Evolutionary conservation across 2,329 filamentous ascomycete species (phyloP), one percentile per base, ranked within the genome.

Genomic region (Colletotrichum theobromicola): DNA sequence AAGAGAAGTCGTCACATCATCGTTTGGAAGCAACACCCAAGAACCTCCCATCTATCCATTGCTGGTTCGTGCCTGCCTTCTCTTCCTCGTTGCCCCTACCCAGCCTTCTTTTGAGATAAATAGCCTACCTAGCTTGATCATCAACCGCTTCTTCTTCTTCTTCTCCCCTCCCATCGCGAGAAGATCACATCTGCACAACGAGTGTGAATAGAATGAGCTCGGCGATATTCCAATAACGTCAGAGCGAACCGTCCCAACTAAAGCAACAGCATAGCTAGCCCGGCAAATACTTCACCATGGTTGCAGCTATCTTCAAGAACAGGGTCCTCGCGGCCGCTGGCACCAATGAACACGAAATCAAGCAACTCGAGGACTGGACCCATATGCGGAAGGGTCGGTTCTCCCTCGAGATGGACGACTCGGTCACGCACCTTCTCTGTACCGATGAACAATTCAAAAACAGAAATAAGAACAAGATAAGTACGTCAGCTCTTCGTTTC

Each of bases 391-490:
- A 90, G 8, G 95, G 94, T 2, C 82, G 72, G 2, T 93, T 92
- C 80, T 83, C 85, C 0, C 81, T 85, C 2, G 83, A 86, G 1
- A 83, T 95, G 21, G 86, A 86, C 30, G 81, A 86, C 0, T 79
- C 85, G 0, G 90, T 93, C 12, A 98, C 95, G 0, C 95, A 98
- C 82, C 84, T 98, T 0, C 87, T 98, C 26, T 90, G 91, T 68
- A 91, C 90, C 0, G 85, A 89, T 64, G 87, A 91, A 37, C 89
- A 92, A 18, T 95, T 91, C 82, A 88, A 89, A 75, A 82, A 32
- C 50, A 62, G 37, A 2, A 30, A 32, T 7, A 76, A 34, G 63
- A 74, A 70, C 18, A 21, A 53, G 28, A 26, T 70, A 58, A 76
- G 75, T 76, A 67, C 21, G 9, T n/a, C n/a, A 21, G 24, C 4